Evolutionary conservation across 1,284 basidiomycete genomes (phyloP).

Genomic region (Cryptococcus sp.): DNA sequence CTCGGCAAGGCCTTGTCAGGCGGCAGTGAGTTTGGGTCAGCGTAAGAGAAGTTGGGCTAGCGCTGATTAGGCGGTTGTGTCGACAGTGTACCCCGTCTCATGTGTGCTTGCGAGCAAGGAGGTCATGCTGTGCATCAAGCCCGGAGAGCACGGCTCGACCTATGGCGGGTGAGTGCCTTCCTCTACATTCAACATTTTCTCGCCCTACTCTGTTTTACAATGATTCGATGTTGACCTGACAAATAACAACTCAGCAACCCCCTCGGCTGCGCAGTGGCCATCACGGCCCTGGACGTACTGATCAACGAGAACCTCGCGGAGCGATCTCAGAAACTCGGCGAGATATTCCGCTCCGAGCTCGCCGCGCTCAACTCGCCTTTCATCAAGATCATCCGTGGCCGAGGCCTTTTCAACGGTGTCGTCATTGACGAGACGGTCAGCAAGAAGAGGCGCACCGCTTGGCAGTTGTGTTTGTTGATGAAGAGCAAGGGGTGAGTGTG

Average conservation of each 20-base stretch:
- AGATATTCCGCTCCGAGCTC: conserved; percentile 73
- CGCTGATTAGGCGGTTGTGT: not conserved
- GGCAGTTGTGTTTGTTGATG: conserved; percentile 92
- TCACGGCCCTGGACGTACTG: conserved; percentile 85
- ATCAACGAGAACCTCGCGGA: conserved; percentile 80
- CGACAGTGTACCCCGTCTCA: conserved; percentile 88
- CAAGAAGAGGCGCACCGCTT: conserved; percentile 76
- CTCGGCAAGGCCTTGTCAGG: conserved; percentile 96
- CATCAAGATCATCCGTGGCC: conserved; percentile 74
- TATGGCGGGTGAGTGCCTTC: conserved; percentile 74
- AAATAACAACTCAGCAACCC: conserved; percentile 69
- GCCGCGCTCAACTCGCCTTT: conserved; percentile 68
- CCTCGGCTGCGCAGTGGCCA: conserved; percentile 89
- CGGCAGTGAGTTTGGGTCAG: conserved; percentile 63
- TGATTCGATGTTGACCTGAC: not conserved
- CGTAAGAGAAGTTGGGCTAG: not conserved
- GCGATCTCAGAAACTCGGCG: conserved; percentile 75
- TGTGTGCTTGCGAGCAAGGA: conserved; percentile 87
- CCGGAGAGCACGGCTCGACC: conserved; percentile 98
- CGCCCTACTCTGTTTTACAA: conserved; percentile 11
- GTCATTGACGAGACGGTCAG: conserved; percentile 86
- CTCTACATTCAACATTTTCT: conserved; percentile 1
- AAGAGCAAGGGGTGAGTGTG: conserved; percentile 75
- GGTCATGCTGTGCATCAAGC: conserved; percentile 90
- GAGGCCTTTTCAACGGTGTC: conserved; percentile 89